A percentile compares a stretch with the other conserved stretches of the same genome.
These are phyloP conservation scores for Penicillium longicatenatum DNA, from an alignment of 495 filamentous ascomycete species.

Conservation along the genomic window DNA sequence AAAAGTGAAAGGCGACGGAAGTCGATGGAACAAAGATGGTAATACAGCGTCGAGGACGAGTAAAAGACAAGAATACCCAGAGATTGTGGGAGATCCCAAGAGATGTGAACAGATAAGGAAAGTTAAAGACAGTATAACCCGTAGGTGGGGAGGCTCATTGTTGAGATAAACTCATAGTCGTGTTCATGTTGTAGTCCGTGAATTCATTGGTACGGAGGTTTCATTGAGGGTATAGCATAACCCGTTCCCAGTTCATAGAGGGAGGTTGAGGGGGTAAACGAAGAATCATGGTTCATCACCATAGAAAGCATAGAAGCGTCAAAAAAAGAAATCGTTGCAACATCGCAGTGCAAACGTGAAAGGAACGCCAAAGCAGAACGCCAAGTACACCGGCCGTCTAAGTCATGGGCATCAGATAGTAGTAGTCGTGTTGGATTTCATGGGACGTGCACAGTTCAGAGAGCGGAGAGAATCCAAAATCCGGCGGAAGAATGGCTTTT, in stretches of 20 bases:
- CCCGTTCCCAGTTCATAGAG: neutral
- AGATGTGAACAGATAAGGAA: constrained; percentile 1
- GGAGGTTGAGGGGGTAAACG: neutral
- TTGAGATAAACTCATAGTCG: constrained; percentile 10
- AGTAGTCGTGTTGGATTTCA: constrained; percentile 24
- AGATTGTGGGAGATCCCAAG: neutral
- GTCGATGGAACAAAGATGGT: neutral
- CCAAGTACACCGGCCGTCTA: constrained; percentile 7
- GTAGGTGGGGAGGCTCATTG: neutral
- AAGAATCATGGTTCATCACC: constrained; percentile 12
- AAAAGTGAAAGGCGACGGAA: neutral
- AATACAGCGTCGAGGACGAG: neutral
- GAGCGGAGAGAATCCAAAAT: constrained; percentile 39
- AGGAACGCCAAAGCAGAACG: constrained; percentile 6
- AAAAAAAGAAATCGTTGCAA: constrained; percentile 16
- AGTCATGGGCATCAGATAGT: constrained; percentile 20
- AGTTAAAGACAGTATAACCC: constrained; percentile 20
- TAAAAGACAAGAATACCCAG: neutral
- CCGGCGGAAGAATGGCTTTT: constrained; percentile 33
- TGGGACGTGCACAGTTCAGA: constrained; percentile 30
- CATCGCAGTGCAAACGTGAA: neutral
- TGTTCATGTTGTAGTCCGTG: constrained; percentile 12
- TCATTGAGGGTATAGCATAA: constrained; percentile 12
- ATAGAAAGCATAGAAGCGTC: constrained; percentile 16
- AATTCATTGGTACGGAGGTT: constrained; percentile 17